Evolutionary conservation across 176 grass and related monocot species (phyloP), one percentile per base, ranked within the genome.

Genomic region (Oryza meyeriana): DNA sequence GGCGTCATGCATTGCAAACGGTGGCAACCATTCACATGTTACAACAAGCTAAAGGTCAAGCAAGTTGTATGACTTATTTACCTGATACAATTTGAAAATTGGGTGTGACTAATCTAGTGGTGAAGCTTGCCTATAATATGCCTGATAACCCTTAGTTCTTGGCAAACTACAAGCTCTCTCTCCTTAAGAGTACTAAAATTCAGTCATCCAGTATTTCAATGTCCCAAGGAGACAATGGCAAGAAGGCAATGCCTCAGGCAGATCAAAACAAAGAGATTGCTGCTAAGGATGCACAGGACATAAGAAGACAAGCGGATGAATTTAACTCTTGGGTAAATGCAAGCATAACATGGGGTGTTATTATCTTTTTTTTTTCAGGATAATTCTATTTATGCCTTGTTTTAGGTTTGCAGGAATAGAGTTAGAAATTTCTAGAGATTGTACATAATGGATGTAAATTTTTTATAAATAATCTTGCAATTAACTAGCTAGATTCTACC

Each of bases 281-380:
- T 34, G 35, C 36, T 7, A 2, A 22, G 14, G 52, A n/a, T 12
- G 5, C 14, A 17, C 2, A 2, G 74, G 22, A 33, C 50, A 26
- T 80, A 50, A 80, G 22, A n/a, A 80, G 31, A 12, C 42, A 55
- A 52, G 12, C 64, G 35, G 64, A 50, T n/a, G 64, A 80, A 50
- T 68, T 10, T 24, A 55, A 55, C 30, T 52, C 77, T 36, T 25
- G n/a, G 77, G 77, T 80, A 80, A 79, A 65, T 68, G 3, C 0
- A 42, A 45, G 20, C 32, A 55, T 55, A 9, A 9, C n/a, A n/a
- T 22, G 3, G 50, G 50, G 50, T 55, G 50, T 22, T 55, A 55
- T 22, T 55, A 1, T 55, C 50, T 55, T 55, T 5, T n/a, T n/a
- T n/a, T 55, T 52, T 14, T 1, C 17, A 61, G 7, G 17, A 61